Conservation (phyloP, 805 yeast species). For the Clavispora carvajalis region DNA sequence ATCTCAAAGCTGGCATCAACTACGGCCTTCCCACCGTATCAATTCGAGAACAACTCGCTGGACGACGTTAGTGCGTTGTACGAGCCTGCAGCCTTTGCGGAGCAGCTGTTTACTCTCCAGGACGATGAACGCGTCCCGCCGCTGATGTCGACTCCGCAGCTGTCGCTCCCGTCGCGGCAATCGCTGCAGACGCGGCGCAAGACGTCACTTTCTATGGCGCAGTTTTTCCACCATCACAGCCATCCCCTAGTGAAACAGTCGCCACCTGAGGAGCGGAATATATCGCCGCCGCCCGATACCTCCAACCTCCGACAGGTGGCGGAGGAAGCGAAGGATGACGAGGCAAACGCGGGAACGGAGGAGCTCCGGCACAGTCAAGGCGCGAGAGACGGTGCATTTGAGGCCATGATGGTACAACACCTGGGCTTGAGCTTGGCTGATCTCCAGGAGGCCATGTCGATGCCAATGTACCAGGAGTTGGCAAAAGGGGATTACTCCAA, state of each 20-base stretch:
- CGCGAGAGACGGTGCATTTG: neutral
- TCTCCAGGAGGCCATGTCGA: slow-evolving; percentile 1
- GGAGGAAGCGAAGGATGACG: slow-evolving; percentile 3
- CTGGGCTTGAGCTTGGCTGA: slow-evolving; percentile 1
- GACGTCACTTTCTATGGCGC: slow-evolving; percentile 12
- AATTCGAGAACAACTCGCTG: slow-evolving; percentile 11
- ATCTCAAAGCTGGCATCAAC: slow-evolving; percentile 12
- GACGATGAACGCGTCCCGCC: neutral
- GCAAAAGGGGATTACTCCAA: slow-evolving; percentile 7
- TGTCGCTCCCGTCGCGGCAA: slow-evolving; percentile 13
- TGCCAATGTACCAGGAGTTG: slow-evolving; percentile 13
- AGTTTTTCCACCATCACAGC: slow-evolving; percentile 8
- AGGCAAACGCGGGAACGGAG: neutral
- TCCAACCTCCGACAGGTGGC: slow-evolving; percentile 9
- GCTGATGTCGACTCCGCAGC: slow-evolving; percentile 6
- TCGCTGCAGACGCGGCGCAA: slow-evolving; percentile 14
- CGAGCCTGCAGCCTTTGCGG: slow-evolving; percentile 3
- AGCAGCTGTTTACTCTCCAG: neutral
- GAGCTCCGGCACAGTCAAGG: neutral
- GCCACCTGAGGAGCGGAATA: neutral
- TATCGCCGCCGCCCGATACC: slow-evolving; percentile 3
- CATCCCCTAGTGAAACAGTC: slow-evolving; percentile 4
- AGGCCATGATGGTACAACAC: neutral
- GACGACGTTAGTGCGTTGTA: slow-evolving; percentile 11
- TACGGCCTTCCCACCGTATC: slow-evolving; percentile 16